Percentiles rank a stretch among this genome's conserved stretches.
Evolutionary conservation across 1,139 yeast genomes (phyloP).

Genomic region (Pichia sp.): DNA sequence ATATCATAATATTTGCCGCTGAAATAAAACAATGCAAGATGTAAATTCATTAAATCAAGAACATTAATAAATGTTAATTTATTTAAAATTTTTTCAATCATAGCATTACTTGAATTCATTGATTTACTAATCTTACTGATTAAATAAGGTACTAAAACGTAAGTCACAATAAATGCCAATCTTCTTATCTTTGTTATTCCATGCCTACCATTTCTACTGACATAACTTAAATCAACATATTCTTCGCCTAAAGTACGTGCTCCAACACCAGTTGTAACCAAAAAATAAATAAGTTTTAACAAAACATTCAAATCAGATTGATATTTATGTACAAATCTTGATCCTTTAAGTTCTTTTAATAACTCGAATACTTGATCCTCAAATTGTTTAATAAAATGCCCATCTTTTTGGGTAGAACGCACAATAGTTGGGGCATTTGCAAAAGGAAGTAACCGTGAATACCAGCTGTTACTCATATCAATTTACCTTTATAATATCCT

Average conservation of each 20-base stretch:
- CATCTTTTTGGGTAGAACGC: conserved; percentile 85
- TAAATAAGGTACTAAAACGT: conserved; percentile 52
- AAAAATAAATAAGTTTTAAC: conserved; percentile 50
- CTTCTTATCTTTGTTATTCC: conserved; percentile 42
- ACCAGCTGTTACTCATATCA: neutral
- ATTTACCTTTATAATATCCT: no score
- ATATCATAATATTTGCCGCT: conserved; percentile 74
- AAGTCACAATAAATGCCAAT: conserved; percentile 47
- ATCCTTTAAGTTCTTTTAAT: conserved; percentile 53
- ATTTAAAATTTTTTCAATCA: conserved; percentile 13
- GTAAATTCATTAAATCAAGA: conserved; percentile 55
- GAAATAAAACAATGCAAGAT: conserved; percentile 76
- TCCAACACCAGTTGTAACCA: conserved; percentile 69
- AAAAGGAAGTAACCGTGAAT: conserved; percentile 20
- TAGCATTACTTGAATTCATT: conserved; percentile 1
- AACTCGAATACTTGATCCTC: conserved; percentile 52
- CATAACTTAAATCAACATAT: conserved; percentile 79
- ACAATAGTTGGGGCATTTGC: conserved; percentile 37
- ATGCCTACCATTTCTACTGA: conserved; percentile 31
- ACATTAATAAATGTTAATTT: conserved; percentile 36
- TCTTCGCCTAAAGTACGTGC: conserved; percentile 90
- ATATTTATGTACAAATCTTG: conserved; percentile 59
- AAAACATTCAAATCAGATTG: conserved; percentile 56
- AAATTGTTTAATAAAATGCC: conserved; percentile 56
- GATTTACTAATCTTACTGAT: conserved; percentile 28